Conservation (phyloP, 2,329 filamentous ascomycete genomes). For the Beauveria asiatica region DNA sequence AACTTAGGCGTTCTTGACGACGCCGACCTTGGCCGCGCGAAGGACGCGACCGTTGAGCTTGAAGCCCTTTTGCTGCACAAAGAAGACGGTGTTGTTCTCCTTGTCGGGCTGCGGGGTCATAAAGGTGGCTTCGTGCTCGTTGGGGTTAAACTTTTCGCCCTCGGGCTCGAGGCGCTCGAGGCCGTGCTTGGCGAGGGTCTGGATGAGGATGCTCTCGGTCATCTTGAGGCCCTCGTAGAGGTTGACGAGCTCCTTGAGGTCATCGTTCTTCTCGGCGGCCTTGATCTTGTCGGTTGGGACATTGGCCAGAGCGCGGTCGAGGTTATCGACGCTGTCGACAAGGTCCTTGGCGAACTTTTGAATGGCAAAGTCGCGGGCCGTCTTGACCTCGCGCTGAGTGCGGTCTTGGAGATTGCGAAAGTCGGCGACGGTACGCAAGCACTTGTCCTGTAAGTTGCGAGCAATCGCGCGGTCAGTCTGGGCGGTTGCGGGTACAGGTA, state of each 20-base stretch:
- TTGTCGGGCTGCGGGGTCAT: slow-evolving; percentile 81
- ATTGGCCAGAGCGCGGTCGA: slow-evolving; percentile 80
- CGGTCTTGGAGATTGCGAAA: slow-evolving; percentile 97
- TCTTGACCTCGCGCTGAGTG: slow-evolving; percentile 80
- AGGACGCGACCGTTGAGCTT: slow-evolving; percentile 83
- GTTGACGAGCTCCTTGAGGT: slow-evolving; percentile 63
- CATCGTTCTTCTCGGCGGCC: slow-evolving; percentile 38
- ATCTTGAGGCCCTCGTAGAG: slow-evolving; percentile 89
- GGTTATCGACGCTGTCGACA: slow-evolving; percentile 91
- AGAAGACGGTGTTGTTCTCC: slow-evolving; percentile 84
- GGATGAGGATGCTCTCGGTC: slow-evolving; percentile 84
- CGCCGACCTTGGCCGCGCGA: slow-evolving; percentile 89
- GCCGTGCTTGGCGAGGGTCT: slow-evolving; percentile 87
- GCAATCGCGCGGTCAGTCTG: not conserved
- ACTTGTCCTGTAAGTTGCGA: slow-evolving; percentile 67
- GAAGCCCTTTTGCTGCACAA: slow-evolving; percentile 93
- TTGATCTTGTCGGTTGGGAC: slow-evolving; percentile 68
- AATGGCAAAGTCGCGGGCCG: slow-evolving; percentile 85
- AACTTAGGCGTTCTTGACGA: slow-evolving; percentile 68
- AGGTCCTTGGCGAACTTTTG: slow-evolving; percentile 93
- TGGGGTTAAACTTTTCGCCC: slow-evolving; percentile 87
- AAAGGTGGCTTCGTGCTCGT: slow-evolving; percentile 93
- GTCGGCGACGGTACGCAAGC: slow-evolving; percentile 86
- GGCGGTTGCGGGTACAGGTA: not conserved
- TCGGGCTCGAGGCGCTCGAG: slow-evolving; percentile 80